Evolutionary conservation across 2,329 filamentous ascomycete genomes (phyloP), one percentile per base, ranked within the genome.

Genomic region (Hawksworthiomyces lignivorus): DNA sequence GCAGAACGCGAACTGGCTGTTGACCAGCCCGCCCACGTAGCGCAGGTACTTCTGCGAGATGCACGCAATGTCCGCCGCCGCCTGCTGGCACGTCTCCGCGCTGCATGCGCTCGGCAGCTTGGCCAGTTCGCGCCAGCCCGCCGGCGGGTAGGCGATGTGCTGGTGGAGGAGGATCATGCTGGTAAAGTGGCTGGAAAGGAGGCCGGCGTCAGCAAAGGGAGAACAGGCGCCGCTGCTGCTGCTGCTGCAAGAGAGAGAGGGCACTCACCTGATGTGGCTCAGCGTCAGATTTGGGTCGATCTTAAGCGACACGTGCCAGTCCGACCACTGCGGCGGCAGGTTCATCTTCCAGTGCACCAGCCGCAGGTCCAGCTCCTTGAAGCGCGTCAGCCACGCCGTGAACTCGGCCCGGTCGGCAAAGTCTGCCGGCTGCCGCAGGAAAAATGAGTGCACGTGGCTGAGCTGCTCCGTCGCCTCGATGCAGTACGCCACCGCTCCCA

Each of bases 101-200:
- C 66, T 70, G 22, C 60, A 68, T 2, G 56, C 51, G 35, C 60
- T 69, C 0, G 69, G 68, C 4, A 71, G 45, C 39, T 57, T 55
- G 4, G 61, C 55, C 43, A 54, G 44, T 51, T 40, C 39, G 37
- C 48, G 52, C 57, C 56, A 57, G 3, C 60, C 49, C 0, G 46
- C 48, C 1, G 50, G 54, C 0, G 65, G 66, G 33, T 68, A 71
- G 0, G 67, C 68, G 31, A 72, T 70, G 7, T 57, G 55, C 29
- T 72, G 68, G 37, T 71, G 68, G 0, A 72, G 52, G 0, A 71
- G 54, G 20, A 72, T 69, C 57, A 69, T 68, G 0, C 68, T 68
- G 0, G 66, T 63, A 39, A 71, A 71, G 30, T 72, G 68, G 0
- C 67, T 71, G 30, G n/a, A 19, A 26, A 26, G 3, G 3, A 12